Conservation (phyloP, 148 eudicot species). For the Pharnaceum exiguum region DNA sequence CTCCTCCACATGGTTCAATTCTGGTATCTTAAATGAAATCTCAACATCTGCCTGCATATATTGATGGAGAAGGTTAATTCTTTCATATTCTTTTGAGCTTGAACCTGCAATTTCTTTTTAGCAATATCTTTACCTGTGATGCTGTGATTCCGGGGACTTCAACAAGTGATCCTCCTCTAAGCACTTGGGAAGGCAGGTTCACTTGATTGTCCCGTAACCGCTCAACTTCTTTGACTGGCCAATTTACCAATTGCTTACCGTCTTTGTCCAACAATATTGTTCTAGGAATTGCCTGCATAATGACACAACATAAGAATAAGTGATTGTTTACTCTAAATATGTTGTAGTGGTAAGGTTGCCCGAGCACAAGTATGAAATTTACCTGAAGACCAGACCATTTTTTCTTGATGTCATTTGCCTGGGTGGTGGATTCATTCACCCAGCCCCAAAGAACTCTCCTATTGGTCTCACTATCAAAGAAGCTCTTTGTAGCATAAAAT, state of each 20-base stretch:
- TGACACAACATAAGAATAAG: too few relatives aligned
- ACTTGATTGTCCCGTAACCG: conserved; percentile 18
- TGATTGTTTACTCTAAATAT: neutral
- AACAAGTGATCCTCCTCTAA: conserved; percentile 15
- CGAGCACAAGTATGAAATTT: neutral
- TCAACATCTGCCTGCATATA: conserved; percentile 38
- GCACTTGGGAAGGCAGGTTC: conserved; percentile 6
- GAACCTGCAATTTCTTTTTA: too few relatives aligned
- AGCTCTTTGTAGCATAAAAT: conserved; percentile 51
- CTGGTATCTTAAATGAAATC: conserved; percentile 19
- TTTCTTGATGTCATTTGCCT: conserved; percentile 21
- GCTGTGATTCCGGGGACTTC: conserved; percentile 35
- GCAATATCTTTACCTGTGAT: conserved; percentile 33
- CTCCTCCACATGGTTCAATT: conserved; percentile 12
- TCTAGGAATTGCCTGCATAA: conserved; percentile 42
- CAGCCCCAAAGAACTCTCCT: conserved; percentile 48
- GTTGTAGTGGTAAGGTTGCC: neutral
- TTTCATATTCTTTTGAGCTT: too few relatives aligned
- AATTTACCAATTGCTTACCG: conserved; percentile 34
- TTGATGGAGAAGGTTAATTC: too few relatives aligned
- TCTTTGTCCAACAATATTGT: conserved; percentile 22
- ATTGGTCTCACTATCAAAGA: conserved; percentile 28
- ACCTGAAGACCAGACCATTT: conserved; percentile 63
- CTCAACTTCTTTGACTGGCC: conserved; percentile 42
- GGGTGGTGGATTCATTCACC: conserved; percentile 38